Percentiles rank a stretch among this genome's conserved stretches.
These are phyloP conservation scores for Speleostelium caveatum DNA, from an alignment of 78 protist genomes.

Conservation along the genomic window DNA sequence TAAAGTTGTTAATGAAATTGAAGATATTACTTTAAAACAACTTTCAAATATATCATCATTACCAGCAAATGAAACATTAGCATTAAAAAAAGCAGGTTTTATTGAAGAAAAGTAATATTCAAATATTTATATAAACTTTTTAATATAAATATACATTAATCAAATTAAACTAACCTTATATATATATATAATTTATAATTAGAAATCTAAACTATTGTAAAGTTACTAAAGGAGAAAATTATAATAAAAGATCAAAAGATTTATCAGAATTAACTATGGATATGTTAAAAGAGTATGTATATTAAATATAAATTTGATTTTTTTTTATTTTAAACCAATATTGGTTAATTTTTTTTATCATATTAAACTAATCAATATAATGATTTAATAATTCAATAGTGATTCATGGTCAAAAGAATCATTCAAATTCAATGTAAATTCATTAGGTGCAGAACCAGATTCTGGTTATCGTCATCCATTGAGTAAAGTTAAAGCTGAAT, in stretches of 20 bases:
- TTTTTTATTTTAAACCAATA: no score
- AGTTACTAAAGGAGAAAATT: constrained; percentile 38
- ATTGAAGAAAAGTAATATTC: constrained; percentile 40
- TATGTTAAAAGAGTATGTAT: constrained; percentile 59
- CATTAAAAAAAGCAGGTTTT: constrained; percentile 26
- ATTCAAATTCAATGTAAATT: constrained; percentile 44
- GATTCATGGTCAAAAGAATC: constrained; percentile 43
- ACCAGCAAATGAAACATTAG: neutral
- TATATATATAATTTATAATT: neutral
- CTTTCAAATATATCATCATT: neutral
- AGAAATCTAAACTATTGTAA: constrained; percentile 14
- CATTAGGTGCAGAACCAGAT: constrained; percentile 45
- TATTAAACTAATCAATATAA: neutral
- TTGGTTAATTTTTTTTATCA: neutral
- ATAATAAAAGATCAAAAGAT: constrained; percentile 47
- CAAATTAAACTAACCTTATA: neutral
- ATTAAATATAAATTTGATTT: no score
- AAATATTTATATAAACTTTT: neutral
- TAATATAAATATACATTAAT: neutral
- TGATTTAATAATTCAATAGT: neutral
- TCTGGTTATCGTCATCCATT: constrained; percentile 97
- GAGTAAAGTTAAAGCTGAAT: constrained; percentile 94
- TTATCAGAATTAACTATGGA: constrained; percentile 83
- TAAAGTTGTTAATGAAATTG: neutral
- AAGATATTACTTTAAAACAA: constrained; percentile 16